Percentiles rank a stretch among this genome's conserved stretches.
phyloP scores from a whole-genome alignment of 208 protist species.

The Tritrichomonas musculus region DNA sequence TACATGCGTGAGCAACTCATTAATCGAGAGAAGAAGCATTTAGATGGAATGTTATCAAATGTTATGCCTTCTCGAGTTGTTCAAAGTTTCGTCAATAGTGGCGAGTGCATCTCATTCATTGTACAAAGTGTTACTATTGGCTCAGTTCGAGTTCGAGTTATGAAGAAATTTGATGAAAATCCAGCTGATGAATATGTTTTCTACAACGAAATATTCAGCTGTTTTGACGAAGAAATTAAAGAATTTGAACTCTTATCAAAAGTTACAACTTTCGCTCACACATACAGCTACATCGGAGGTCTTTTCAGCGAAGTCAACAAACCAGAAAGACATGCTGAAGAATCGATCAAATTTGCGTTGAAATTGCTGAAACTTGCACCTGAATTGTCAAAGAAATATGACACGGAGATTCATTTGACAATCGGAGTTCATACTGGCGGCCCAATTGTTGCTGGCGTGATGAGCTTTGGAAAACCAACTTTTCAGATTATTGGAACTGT shows the following conservation, averaged over 20 bases:
- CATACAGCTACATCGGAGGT: neutral
- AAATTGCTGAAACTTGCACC: neutral
- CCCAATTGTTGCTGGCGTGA: neutral
- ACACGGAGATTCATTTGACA: neutral
- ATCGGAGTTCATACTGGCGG: conserved; percentile 2
- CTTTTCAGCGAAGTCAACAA: neutral
- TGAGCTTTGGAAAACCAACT: neutral
- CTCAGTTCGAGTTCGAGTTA: neutral
- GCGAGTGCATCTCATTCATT: neutral
- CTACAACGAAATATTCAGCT: neutral
- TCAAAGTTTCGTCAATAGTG: neutral
- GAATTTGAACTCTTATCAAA: neutral
- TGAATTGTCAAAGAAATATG: neutral
- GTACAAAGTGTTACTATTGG: neutral
- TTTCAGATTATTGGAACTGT: neutral
- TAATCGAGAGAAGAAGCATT: neutral
- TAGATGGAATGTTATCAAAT: neutral
- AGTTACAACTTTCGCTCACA: neutral
- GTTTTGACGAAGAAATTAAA: neutral
- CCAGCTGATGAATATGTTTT: neutral
- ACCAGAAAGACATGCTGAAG: neutral
- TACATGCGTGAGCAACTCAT: neutral
- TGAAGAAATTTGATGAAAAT: no score
- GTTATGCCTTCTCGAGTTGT: neutral
- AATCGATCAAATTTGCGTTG: neutral